Evolutionary conservation across 106 monocot species (phyloP).

Genomic region (Vanilla planifolia): DNA sequence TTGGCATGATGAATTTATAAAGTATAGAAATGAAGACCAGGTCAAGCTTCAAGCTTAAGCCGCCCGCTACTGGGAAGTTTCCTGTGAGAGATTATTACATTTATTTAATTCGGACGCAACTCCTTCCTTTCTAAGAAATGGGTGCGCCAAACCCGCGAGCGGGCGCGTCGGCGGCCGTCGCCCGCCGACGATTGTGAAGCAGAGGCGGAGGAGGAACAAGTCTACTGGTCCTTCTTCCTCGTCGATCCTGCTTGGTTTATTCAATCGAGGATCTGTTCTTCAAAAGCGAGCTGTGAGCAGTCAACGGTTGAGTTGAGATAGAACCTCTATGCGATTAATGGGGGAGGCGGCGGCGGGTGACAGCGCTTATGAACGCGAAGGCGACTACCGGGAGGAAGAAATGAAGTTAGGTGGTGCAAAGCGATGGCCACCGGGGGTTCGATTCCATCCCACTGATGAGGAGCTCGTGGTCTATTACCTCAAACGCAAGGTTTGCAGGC

Average conservation of each 20-base stretch:
- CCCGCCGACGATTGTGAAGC: too few species aligned
- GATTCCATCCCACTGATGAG: conserved; percentile 98
- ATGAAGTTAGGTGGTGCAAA: background rate
- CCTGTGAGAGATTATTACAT: too few species aligned
- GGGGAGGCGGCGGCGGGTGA: conserved; percentile 1
- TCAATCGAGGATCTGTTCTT: background rate
- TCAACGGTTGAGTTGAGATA: conserved; percentile 1
- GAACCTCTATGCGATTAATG: background rate
- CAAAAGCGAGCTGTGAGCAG: background rate
- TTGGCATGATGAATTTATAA: too few species aligned
- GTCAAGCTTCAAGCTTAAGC: too few species aligned
- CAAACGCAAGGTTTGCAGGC: conserved; percentile 78
- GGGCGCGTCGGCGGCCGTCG: background rate
- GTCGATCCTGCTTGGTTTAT: background rate
- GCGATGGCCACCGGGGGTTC: conserved; percentile 74
- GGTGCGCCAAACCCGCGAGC: background rate
- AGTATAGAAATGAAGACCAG: too few species aligned
- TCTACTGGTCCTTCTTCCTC: background rate
- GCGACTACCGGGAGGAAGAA: background rate
- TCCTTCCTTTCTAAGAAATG: too few species aligned
- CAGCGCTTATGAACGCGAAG: background rate
- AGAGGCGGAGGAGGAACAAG: too few species aligned
- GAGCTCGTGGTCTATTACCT: conserved; percentile 93
- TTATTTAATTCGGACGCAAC: too few species aligned
- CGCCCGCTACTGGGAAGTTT: too few species aligned